These are phyloP conservation scores for Mycena albidolilacea DNA, from an alignment of 768 basidiomycete species.

Conservation along the genomic window DNA sequence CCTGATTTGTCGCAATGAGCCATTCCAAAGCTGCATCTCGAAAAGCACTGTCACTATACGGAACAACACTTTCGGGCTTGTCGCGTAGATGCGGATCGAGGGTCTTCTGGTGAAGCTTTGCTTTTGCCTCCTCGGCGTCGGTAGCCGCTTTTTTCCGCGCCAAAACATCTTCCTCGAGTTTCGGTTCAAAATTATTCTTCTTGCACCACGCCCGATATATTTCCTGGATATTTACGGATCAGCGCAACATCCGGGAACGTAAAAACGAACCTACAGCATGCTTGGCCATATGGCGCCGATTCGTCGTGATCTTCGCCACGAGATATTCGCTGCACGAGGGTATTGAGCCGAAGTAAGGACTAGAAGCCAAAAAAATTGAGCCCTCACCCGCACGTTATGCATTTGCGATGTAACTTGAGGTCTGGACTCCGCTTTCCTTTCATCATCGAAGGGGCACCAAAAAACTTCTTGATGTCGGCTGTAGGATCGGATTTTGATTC, in stretches of 20 bases:
- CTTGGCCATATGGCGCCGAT: not conserved
- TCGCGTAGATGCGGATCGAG: not conserved
- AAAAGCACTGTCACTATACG: not conserved
- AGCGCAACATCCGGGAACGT: not conserved
- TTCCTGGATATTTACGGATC: not conserved
- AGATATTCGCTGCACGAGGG: not conserved
- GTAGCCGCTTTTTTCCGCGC: not conserved
- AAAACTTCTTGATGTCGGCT: not conserved
- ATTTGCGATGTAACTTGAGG: not conserved
- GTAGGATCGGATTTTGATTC: not conserved
- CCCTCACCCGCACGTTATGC: not conserved
- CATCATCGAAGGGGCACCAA: not conserved
- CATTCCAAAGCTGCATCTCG: conserved; percentile 1
- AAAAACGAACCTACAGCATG: not conserved
- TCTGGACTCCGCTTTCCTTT: not conserved
- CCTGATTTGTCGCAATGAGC: conserved; percentile 13
- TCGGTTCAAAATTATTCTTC: not conserved
- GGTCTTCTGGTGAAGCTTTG: conserved; percentile 10
- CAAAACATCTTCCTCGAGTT: not conserved
- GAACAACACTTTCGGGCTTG: not conserved
- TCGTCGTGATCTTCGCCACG: not conserved
- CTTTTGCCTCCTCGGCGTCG: not conserved
- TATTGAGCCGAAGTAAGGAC: not conserved
- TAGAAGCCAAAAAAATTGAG: not conserved
- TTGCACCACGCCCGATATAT: not conserved